These are phyloP conservation scores for Dothideomycetes sp. DNA, from an alignment of 2,329 filamentous ascomycete species.

Conservation along the genomic window DNA sequence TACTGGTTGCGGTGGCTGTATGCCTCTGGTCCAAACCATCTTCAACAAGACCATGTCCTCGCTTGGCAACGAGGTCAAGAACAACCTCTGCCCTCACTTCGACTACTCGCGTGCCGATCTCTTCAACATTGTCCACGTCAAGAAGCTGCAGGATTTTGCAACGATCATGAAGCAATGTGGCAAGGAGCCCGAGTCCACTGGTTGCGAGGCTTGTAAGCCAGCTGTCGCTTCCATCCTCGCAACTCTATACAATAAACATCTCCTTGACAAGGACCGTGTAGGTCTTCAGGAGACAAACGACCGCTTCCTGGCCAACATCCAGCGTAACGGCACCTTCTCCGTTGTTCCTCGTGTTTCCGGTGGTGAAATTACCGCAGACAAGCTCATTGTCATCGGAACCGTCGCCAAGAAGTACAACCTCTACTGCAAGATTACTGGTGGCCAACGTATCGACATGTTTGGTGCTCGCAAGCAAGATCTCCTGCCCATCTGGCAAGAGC, in stretches of 20 bases:
- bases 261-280: slow-evolving; percentile 59
- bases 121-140: slow-evolving; percentile 82
- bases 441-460: slow-evolving; percentile 87
- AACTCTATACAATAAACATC: slow-evolving; percentile 71
- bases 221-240: slow-evolving; percentile 70
- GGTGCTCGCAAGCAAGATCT: slow-evolving; percentile 82
- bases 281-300: slow-evolving; percentile 89
- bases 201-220: slow-evolving; percentile 82
- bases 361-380: slow-evolving; percentile 80
- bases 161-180: slow-evolving; percentile 73
- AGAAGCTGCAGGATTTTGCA: slow-evolving; percentile 58
- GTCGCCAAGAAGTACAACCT: slow-evolving; percentile 76
- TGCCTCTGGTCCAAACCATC: slow-evolving; percentile 79
- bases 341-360: slow-evolving; percentile 74
- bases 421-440: slow-evolving; percentile 88
- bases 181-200: slow-evolving; percentile 58
- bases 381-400: slow-evolving; percentile 69
- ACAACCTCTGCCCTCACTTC: slow-evolving; percentile 78
- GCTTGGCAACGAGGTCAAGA: slow-evolving; percentile 79
- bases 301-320: slow-evolving; percentile 77
- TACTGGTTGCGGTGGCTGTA: slow-evolving; percentile 80
- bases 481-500: slow-evolving; percentile 65
- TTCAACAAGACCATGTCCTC: slow-evolving; percentile 81
- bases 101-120: slow-evolving; percentile 73
- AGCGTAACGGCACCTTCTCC: slow-evolving; percentile 82